phyloP scores from a whole-genome alignment of 768 basidiomycete genomes.

The Zangia roseola region DNA sequence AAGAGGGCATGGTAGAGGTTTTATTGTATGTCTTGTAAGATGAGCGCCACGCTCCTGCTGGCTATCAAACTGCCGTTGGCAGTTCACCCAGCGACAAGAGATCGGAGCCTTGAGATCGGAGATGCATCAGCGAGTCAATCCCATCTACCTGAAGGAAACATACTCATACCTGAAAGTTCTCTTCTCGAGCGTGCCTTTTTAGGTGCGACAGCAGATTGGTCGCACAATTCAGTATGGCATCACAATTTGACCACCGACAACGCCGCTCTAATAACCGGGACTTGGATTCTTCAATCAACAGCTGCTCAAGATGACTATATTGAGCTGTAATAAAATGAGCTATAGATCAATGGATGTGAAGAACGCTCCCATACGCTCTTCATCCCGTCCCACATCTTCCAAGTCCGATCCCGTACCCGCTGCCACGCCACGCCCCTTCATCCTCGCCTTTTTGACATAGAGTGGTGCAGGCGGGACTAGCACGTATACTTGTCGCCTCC shows the following conservation, averaged over 20 bases:
- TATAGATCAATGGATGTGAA: conserved; percentile 18
- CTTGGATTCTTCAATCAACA: conserved; percentile 47
- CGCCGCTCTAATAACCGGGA: conserved; percentile 43
- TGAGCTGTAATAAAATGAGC: conserved; percentile 39
- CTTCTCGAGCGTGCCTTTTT: conserved; percentile 35
- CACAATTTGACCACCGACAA: conserved; percentile 65
- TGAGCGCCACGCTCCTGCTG: conserved; percentile 44
- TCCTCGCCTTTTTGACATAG: conserved; percentile 19
- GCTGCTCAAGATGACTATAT: conserved; percentile 37
- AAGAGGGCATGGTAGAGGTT: conserved; percentile 30
- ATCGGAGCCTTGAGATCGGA: conserved; percentile 34
- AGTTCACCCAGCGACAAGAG: conserved; percentile 57
- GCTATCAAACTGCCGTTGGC: conserved; percentile 43
- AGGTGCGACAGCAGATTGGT: conserved; percentile 52
- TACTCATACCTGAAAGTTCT: conserved; percentile 27
- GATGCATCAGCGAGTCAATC: conserved; percentile 6
- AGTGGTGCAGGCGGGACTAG: conserved; percentile 28
- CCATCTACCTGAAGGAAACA: conserved; percentile 1
- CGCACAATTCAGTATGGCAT: conserved; percentile 51
- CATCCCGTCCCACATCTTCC: conserved; percentile 21
- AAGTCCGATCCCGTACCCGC: conserved; percentile 19
- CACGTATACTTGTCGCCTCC: conserved; percentile 27
- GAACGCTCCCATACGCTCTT: conserved; percentile 32
- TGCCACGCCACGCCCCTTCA: conserved; percentile 11
- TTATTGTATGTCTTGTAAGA: conserved; percentile 46